Base-by-base conservation (phyloP, 1,284 basidiomycete species). In the Tylopilus sp. region DNA sequence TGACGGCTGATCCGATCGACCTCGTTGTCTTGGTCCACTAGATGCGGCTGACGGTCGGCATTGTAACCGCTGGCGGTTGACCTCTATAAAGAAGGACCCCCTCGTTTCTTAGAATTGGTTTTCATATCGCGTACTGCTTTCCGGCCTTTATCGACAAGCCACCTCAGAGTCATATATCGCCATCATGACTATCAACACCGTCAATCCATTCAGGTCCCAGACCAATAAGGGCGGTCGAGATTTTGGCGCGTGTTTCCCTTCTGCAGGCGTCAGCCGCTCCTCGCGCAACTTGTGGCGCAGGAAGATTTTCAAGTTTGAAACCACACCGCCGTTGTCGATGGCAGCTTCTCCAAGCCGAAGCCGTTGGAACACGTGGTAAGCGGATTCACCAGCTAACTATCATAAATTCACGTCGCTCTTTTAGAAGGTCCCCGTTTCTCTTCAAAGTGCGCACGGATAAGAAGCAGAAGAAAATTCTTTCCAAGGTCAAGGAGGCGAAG, bases 31-130 rank as follows among this genome's bases (percentile, higher is more conserved):
- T 6, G 47, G 48, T 26, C 26, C 7, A 1, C 12, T 29, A 3
- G 26, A 17, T 18, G 51, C n/a, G 60, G 58, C 59, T 63, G 52
- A 61, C 57, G 28, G 52, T 54, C 48, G 12, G 18, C 41, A 1
- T 50, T 36, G 36, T 20, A 43, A 48, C 43, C n/a, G 2, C 20
- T 20, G 40, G 50, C 46, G 57, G 44, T 59, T 58, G 10, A 31
- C 12, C 12, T 24, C 38, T 53, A 60, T 53, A 60, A 56, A 55
- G 26, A 12, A n/a, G 3, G 18, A 5, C 30, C 14, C 15, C n/a
- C 26, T 37, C 20, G 11, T 26, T 41, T 20, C 47, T 34, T 17
- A 40, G 21, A 36, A 49, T 35, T 36, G 18, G 39, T 39, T 39
- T 43, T 28, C 37, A 48, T 46, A 52, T 53, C 45, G 33, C 33